Evolutionary conservation across 257 asterid species (phyloP).

Genomic region (Forsythia suspensa): DNA sequence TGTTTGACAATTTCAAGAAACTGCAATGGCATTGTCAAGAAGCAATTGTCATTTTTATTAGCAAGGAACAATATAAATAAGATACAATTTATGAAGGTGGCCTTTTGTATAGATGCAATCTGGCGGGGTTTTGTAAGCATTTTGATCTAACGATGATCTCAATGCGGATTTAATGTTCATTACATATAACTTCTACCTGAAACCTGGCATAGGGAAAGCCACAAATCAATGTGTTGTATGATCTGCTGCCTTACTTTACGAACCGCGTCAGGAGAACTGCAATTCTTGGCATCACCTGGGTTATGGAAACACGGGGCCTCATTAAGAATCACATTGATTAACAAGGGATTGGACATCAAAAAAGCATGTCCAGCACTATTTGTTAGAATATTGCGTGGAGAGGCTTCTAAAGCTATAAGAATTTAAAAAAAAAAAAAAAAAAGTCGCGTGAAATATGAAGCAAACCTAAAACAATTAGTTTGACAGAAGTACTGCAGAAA

Average conservation of each 20-base stretch:
- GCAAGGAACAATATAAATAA: constrained; percentile 1
- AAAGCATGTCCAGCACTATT: too few relatives aligned
- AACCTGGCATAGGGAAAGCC: constrained; percentile 78
- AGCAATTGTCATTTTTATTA: not conserved
- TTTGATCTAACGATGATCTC: not conserved
- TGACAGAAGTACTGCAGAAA: too few relatives aligned
- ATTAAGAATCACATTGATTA: not conserved
- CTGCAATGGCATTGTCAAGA: constrained; percentile 1
- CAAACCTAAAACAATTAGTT: too few relatives aligned
- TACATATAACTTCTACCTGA: constrained; percentile 56
- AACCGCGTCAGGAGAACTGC: constrained; percentile 81
- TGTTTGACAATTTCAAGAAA: not conserved
- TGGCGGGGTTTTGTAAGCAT: not conserved
- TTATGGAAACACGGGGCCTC: constrained; percentile 5
- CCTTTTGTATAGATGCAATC: not conserved
- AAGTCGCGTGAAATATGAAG: not conserved
- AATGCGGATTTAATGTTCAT: not conserved
- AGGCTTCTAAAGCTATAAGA: not conserved
- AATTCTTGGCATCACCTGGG: constrained; percentile 72
- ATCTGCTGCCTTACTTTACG: constrained; percentile 71
- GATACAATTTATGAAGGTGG: not conserved
- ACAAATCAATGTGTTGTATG: constrained; percentile 61
- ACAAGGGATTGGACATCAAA: too few relatives aligned
- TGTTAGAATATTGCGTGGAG: not conserved
- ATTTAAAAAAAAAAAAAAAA: too few relatives aligned